These are phyloP conservation scores for Cucumis melo DNA, from an alignment of 306 rosid species.

Conservation along the genomic window DNA sequence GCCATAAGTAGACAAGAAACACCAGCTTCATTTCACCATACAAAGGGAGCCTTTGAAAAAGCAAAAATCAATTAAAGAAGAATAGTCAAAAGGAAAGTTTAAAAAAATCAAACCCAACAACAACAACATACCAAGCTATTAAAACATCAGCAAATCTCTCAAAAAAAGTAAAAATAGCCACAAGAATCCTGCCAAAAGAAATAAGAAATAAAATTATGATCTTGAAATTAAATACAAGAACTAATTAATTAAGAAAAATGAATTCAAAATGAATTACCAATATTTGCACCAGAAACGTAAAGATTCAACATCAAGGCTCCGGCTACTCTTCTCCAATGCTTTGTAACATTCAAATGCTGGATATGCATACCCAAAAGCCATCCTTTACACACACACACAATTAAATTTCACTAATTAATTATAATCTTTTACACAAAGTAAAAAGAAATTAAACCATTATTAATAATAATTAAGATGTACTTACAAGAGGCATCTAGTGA, in stretches of 20 bases:
- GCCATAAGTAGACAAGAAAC: constrained; percentile 8
- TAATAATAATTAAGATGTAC: not conserved
- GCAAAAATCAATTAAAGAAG: no score
- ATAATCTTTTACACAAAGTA: not conserved
- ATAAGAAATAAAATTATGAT: not conserved
- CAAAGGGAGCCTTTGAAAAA: not conserved
- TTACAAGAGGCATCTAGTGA: constrained; percentile 56
- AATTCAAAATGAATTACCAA: constrained; percentile 27
- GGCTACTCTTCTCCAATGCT: constrained; percentile 53
- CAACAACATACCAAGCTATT: constrained; percentile 42
- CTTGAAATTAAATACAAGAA: not conserved
- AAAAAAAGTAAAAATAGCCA: constrained; percentile 52
- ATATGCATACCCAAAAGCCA: constrained; percentile 77
- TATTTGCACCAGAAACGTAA: constrained; percentile 95
- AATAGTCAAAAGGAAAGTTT: no score
- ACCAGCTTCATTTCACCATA: constrained; percentile 13
- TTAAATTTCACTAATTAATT: not conserved
- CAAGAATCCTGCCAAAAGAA: constrained; percentile 54
- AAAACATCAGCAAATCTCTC: constrained; percentile 59
- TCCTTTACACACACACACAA: constrained; percentile 14
- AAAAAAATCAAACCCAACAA: not conserved
- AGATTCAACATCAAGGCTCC: constrained; percentile 31
- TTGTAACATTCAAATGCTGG: constrained; percentile 88
- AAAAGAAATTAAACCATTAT: no score
- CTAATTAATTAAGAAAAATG: not conserved